A percentile compares a stretch with the other conserved stretches of the same genome.
These are phyloP conservation scores for Chlamydomonas sphaeroides DNA, from an alignment of 139 green algal species.

Conservation along the genomic window DNA sequence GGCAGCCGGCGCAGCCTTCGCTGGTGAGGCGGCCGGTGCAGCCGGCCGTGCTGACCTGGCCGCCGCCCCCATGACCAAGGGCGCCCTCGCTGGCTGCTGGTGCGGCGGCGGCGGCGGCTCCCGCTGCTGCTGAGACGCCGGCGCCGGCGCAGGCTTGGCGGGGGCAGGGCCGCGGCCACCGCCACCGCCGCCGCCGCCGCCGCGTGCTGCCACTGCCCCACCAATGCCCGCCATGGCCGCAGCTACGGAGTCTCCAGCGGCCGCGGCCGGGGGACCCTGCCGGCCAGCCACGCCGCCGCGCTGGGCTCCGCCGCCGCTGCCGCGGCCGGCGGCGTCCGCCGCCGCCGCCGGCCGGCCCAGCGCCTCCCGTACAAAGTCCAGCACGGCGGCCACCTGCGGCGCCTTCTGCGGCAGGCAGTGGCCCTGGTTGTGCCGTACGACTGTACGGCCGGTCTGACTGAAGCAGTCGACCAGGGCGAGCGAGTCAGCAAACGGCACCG, in stretches of 20 bases:
- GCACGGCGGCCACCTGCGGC: background rate
- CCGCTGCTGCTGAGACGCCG: background rate
- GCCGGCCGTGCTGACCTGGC: background rate
- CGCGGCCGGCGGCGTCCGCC: background rate
- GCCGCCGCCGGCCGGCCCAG: background rate
- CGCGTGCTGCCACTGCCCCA: background rate
- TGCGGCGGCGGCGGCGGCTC: background rate
- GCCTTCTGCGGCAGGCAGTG: conserved; percentile 61
- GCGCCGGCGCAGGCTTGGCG: background rate
- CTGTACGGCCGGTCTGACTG: background rate
- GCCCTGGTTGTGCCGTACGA: conserved; percentile 50
- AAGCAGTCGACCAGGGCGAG: conserved; percentile 46
- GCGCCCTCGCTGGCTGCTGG: too few species aligned
- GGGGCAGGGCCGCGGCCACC: background rate
- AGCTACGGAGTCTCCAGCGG: too few species aligned
- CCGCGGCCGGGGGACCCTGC: background rate
- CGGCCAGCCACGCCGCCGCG: background rate
- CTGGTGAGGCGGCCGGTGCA: conserved; percentile 1
- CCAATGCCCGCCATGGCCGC: too few species aligned
- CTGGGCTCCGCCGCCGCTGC: background rate
- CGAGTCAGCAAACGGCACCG: conserved; percentile 40
- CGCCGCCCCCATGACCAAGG: conserved; percentile 24
- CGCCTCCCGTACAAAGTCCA: conserved; percentile 21
- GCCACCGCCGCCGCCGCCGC: background rate
- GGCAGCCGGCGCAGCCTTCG: background rate